Evolutionary conservation across 345 rosid genomes (phyloP), one percentile per base, ranked within the genome.

Genomic region (Sonneratia caseolaris): DNA sequence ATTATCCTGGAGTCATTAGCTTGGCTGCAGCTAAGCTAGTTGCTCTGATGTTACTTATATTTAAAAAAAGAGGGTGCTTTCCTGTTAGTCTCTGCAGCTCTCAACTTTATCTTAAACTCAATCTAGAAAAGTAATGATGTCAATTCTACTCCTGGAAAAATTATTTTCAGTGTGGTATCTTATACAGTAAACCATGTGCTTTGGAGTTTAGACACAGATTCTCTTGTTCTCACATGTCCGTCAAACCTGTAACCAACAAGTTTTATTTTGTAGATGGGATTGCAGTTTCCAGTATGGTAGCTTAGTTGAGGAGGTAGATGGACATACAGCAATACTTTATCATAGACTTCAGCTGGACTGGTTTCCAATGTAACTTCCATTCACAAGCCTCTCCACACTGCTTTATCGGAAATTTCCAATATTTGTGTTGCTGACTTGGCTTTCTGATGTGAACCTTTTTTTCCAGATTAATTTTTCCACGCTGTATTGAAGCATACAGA

Each of bases 281-380:
- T 88, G 95, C 82, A 96, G 97, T 78, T 96, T 96, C 77, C 97
- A 89, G 37, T 68, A 82, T 81, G 98, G 99, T 73, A 89, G 96
- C 76, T 82, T 96, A 80, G 99, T 96, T 77, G 99, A 96, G 84
- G 98, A 96, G 84, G 99, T 96, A 22, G 99, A 96, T 86, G 99
- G 99, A 67, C 99, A 92, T 79, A 96, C 98, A 45, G 99, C 99
- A 74, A 76, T 96, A 81, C 88, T 96, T 69, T 92, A 96, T 84
- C 98, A 92, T 80, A 83, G 88, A 76, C 96, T 96, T 75, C 98
- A 91, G 81, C 91, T 96, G 75, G 98, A 96, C 82, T 96, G 98
- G 99, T 89, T 92, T 74, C 86, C 99, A 69, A 81, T 80, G 99
- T 92, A 91, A 84, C 73, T 72, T 81, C 57, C 72, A 68, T 16